Evolutionary conservation across 805 yeast genomes (phyloP), one percentile per base, ranked within the genome.

Genomic region (Candida andamanensis): DNA sequence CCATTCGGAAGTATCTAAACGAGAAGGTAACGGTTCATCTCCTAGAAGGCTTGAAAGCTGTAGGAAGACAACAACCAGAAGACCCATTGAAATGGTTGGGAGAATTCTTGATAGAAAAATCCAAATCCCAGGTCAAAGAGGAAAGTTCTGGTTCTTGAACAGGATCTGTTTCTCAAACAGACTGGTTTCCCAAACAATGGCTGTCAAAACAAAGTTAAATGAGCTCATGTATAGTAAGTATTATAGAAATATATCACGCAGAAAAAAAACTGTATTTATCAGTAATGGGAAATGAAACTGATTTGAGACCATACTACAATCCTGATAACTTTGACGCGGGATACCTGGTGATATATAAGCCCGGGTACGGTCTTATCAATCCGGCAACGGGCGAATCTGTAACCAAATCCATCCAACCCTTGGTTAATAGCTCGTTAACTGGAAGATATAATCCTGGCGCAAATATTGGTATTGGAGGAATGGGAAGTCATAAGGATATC

Each of bases 271-370:
- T n/a, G n/a, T n/a, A n/a, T n/a, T n/a, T n/a, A n/a, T n/a, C n/a
- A n/a, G n/a, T n/a, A n/a, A n/a, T n/a, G n/a, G n/a, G n/a, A n/a
- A n/a, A n/a, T n/a, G n/a, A n/a, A n/a, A n/a, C n/a, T n/a, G 42
- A 54, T 16, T 55, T 69, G 33, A 69, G 92, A 56, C 90, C 90
- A 2, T 82, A 82, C 54, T 76, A 78, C 49, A 77, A 80, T 52
- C 71, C 80, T n/a, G 79, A 69, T 16, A 60, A 78, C 1, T 82
- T 82, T 52, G 68, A 76, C 49, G 76, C 79, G 1, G 82, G 80
- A 10, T 78, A 78, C 46, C 59, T 72, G 17, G 81, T 78, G 12
- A 67, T 74, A 3, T 78, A 63, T 47, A 67, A 69, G 37, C 81
- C 81, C 1, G 80, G 79, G 1, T 62, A 72, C 15, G 85, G 85